A percentile compares a stretch with the other conserved stretches of the same genome.
Evolutionary conservation across 2,329 filamentous ascomycete genomes (phyloP).

Genomic region (Cladophialophora carrionii): DNA sequence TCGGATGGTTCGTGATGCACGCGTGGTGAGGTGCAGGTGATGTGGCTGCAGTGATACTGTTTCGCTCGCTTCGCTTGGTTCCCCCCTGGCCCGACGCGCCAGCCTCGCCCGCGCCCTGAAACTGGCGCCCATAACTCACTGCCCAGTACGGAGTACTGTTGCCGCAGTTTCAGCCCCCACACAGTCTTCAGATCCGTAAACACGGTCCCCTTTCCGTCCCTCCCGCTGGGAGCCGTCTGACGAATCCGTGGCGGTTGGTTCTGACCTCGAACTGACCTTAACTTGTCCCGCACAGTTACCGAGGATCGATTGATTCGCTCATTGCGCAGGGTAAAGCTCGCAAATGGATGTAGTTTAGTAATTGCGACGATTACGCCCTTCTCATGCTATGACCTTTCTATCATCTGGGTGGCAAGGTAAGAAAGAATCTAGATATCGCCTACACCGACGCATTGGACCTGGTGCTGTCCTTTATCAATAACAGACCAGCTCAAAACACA

Average conservation of each 20-base stretch:
- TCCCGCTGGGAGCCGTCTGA: neutral
- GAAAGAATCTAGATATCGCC: neutral
- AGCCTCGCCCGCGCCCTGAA: slow-evolving; percentile 11
- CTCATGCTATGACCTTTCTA: neutral
- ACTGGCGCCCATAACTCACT: slow-evolving; percentile 2
- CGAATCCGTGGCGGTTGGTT: neutral
- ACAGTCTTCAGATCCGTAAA: neutral
- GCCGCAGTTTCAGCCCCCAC: neutral
- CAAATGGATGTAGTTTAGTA: neutral
- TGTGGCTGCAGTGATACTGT: slow-evolving; percentile 14
- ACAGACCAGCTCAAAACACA: neutral
- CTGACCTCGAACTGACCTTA: neutral
- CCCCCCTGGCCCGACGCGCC: slow-evolving; percentile 11
- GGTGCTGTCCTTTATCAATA: neutral
- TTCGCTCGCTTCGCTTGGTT: slow-evolving; percentile 1
- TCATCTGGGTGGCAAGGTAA: neutral
- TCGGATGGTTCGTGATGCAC: neutral
- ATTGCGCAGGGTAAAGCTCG: neutral
- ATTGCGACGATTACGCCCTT: neutral
- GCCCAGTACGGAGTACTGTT: neutral
- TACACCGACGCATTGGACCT: neutral
- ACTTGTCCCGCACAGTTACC: neutral
- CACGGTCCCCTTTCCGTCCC: neutral
- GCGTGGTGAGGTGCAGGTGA: slow-evolving; percentile 16
- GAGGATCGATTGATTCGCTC: neutral